A percentile compares a stretch with the other conserved stretches of the same genome.
phyloP scores from a whole-genome alignment of 2,329 filamentous ascomycete genomes.

The Colletotrichum cereale region DNA sequence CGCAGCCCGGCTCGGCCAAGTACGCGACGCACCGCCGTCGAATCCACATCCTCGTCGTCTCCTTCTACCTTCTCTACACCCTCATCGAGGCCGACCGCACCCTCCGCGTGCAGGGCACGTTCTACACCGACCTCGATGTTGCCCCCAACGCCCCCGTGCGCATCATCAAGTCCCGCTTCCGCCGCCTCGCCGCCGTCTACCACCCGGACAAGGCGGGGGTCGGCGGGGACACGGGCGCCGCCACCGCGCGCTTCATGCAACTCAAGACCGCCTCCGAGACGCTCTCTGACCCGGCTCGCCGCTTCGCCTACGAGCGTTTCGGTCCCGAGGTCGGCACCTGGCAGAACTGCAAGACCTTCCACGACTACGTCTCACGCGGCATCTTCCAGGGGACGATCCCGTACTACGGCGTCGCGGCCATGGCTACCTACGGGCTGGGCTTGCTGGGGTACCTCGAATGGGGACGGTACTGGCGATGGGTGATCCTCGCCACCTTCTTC shows the following conservation, averaged over 20 bases:
- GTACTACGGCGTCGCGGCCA: constrained; percentile 71
- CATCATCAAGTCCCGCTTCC: constrained; percentile 86
- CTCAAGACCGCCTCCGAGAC: constrained; percentile 88
- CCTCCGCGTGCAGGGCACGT: constrained; percentile 77
- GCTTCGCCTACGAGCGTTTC: constrained; percentile 92
- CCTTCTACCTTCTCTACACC: constrained; percentile 88
- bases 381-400: constrained; percentile 67
- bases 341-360: constrained; percentile 74
- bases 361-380: constrained; percentile 79
- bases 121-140: constrained; percentile 83
- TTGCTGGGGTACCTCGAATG: constrained; percentile 76
- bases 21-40: constrained; percentile 81
- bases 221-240: constrained; percentile 50
- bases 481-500: constrained; percentile 65
- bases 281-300: constrained; percentile 78
- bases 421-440: constrained; percentile 71
- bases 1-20: constrained; percentile 75
- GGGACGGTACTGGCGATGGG: constrained; percentile 75
- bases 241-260: constrained; percentile 76
- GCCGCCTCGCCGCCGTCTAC: constrained; percentile 76
- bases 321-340: constrained; percentile 78
- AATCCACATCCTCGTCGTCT: constrained; percentile 86
- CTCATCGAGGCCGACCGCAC: constrained; percentile 92
- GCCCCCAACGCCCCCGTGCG: constrained; percentile 71
- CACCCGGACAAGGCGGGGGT: constrained; percentile 87